Base-by-base conservation (phyloP, 495 filamentous ascomycete species). In the Aspergillus steynii region DNA sequence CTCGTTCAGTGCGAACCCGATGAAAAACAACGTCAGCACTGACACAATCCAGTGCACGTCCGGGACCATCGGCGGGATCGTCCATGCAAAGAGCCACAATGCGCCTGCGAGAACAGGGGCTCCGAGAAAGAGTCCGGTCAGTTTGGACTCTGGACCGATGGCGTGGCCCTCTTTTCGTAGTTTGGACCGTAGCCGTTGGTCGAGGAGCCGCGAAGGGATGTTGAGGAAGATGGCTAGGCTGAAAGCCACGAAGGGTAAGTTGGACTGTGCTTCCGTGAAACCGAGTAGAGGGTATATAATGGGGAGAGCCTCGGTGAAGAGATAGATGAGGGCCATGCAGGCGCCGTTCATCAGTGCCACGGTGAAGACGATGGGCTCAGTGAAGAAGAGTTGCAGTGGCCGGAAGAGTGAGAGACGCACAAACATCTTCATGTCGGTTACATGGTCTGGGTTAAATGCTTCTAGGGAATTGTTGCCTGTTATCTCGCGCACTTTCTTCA, bases 11-110 rank as follows among this genome's bases (percentile, higher is more conserved):
- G 78, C 76, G 57, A 77, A 82, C 0, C 81, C 80, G 28, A 81
- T 68, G 1, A 73, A 56, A 0, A 76, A 62, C 0, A 82, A 64
- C 0, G 72, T 61, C 2, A 73, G 42, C 9, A 73, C 70, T 1
- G 76, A 71, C 0, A 70, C 71, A 29, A 74, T 63, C 80, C 80
- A 83, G 57, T 65, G 63, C 3, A 61, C 53, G 3, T 61, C 31
- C 5, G 31, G 32, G 0, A 66, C 56, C 8, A 51, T 31, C 1
- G 79, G 79, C 1, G 81, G 81, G 6, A 80, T 68, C 5, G 79
- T 81, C 72, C 73, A 77, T n/a, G 69, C 74, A 53, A 82, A 80
- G 68, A 68, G 72, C 79, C 77, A 83, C 0, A 77, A 66, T 4
- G 66, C 68, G 5, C 61, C 56, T 0, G 74, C 73, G 15, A 78